These are phyloP conservation scores for Actinidia chinensis DNA, from an alignment of 179 eudicot species.

Conservation along the genomic window DNA sequence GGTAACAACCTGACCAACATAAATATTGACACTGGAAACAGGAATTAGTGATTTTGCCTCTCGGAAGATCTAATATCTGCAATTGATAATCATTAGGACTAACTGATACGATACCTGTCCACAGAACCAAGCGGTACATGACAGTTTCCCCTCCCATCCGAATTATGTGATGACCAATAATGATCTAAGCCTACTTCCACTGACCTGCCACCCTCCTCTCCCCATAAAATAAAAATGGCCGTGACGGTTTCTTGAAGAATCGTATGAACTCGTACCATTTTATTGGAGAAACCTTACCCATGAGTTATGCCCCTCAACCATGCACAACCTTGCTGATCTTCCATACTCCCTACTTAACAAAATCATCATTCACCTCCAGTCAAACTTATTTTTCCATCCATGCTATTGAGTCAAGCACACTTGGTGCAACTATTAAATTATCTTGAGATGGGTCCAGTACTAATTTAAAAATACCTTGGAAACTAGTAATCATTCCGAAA, in stretches of 20 bases:
- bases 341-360: constrained; percentile 99
- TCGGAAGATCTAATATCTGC: neutral
- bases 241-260: constrained; percentile 2
- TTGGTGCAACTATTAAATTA: constrained; percentile 16
- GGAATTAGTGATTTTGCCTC: too few species aligned
- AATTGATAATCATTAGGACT: neutral
- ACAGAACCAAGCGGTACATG: constrained; percentile 90
- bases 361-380: constrained; percentile 98
- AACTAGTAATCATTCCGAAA: neutral
- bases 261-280: neutral
- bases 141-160: constrained; percentile 72
- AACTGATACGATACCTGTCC: constrained; percentile 63
- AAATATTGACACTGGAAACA: too few species aligned
- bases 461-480: neutral
- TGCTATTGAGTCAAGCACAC: constrained; percentile 30
- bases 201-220: constrained; percentile 69
- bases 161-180: constrained; percentile 76
- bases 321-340: constrained; percentile 90
- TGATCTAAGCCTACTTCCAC: constrained; percentile 97
- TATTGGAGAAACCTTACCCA: constrained; percentile 57
- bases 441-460: neutral
- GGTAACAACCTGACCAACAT: too few species aligned
- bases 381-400: constrained; percentile 77
- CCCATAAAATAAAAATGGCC: neutral
- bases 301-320: constrained; percentile 98